Percentiles rank a stretch among this genome's conserved stretches.
phyloP scores from a whole-genome alignment of 164 flowering plant species.

The Protea cynaroides region DNA sequence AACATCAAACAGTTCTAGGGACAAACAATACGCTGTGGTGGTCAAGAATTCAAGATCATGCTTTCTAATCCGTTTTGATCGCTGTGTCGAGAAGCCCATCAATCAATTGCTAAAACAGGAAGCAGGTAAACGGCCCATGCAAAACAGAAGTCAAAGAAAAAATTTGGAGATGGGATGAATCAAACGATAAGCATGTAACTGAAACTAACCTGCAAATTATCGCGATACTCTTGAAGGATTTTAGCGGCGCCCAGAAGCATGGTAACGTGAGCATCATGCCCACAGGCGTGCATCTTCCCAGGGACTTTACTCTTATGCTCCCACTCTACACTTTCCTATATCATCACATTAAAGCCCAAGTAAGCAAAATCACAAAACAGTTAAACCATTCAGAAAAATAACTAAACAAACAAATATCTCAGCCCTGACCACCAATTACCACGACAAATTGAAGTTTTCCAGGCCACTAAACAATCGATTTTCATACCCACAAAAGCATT shows the following conservation, averaged over 20 bases:
- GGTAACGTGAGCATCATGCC: slow-evolving; percentile 67
- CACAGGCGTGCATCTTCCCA: slow-evolving; percentile 78
- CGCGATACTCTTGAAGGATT: slow-evolving; percentile 42
- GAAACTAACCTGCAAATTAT: slow-evolving; percentile 33
- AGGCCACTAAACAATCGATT: not conserved
- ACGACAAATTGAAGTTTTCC: not conserved
- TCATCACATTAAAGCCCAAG: slow-evolving; percentile 2
- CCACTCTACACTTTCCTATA: slow-evolving; percentile 69
- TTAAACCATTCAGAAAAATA: too few relatives aligned
- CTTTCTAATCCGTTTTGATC: too few relatives aligned
- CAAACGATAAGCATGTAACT: too few relatives aligned
- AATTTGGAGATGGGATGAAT: too few relatives aligned
- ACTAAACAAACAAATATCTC: too few relatives aligned
- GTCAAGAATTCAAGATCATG: too few relatives aligned
- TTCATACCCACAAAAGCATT: not conserved
- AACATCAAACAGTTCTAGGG: too few relatives aligned
- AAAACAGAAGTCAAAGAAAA: not conserved
- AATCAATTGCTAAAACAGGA: not conserved
- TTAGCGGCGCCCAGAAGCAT: slow-evolving; percentile 78
- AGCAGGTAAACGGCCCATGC: not conserved
- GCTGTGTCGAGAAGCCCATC: not conserved
- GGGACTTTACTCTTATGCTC: slow-evolving; percentile 59
- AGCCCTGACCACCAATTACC: not conserved
- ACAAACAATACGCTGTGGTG: too few relatives aligned
- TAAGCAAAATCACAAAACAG: not conserved